These are phyloP conservation scores for Talaromyces ruber DNA, from an alignment of 495 filamentous ascomycete species.

Conservation along the genomic window DNA sequence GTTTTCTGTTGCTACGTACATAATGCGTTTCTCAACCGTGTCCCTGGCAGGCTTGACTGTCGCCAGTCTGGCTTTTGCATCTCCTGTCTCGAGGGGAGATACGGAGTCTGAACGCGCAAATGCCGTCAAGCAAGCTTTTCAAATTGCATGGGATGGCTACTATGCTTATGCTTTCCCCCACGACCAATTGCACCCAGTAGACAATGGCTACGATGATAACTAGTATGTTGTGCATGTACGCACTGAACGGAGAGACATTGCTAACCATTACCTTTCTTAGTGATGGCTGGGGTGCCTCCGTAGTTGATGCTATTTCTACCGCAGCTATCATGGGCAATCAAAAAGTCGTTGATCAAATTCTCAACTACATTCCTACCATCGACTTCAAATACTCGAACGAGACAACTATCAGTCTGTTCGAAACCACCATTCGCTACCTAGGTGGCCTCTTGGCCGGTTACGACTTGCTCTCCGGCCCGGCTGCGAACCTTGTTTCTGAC, in stretches of 20 bases:
- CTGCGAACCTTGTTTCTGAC: slow-evolving; percentile 41
- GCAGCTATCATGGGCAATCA: slow-evolving; percentile 68
- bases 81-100: not conserved
- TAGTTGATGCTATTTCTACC: slow-evolving; percentile 75
- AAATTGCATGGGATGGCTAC: slow-evolving; percentile 75
- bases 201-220: slow-evolving; percentile 57
- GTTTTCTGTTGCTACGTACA: not conserved
- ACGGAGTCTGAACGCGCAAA: slow-evolving; percentile 34
- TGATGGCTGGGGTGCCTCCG: slow-evolving; percentile 82
- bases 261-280: slow-evolving; percentile 30
- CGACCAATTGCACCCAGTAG: slow-evolving; percentile 65
- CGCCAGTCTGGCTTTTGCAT: slow-evolving; percentile 16
- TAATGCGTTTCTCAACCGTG: slow-evolving; percentile 23
- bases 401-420: slow-evolving; percentile 63
- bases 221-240: slow-evolving; percentile 38
- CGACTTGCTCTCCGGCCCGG: slow-evolving; percentile 68
- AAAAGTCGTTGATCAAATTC: slow-evolving; percentile 57
- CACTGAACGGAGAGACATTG: slow-evolving; percentile 5
- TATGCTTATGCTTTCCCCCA: slow-evolving; percentile 69
- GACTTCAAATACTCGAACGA: slow-evolving; percentile 55
- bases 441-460: slow-evolving; percentile 75
- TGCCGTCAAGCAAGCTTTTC: slow-evolving; percentile 68
- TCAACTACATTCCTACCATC: slow-evolving; percentile 58
- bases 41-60: slow-evolving; percentile 20
- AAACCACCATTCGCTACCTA: slow-evolving; percentile 85